Evolutionary conservation across 495 filamentous ascomycete species (phyloP), one percentile per base, ranked within the genome.

Genomic region (Penicillium bialowiezense): DNA sequence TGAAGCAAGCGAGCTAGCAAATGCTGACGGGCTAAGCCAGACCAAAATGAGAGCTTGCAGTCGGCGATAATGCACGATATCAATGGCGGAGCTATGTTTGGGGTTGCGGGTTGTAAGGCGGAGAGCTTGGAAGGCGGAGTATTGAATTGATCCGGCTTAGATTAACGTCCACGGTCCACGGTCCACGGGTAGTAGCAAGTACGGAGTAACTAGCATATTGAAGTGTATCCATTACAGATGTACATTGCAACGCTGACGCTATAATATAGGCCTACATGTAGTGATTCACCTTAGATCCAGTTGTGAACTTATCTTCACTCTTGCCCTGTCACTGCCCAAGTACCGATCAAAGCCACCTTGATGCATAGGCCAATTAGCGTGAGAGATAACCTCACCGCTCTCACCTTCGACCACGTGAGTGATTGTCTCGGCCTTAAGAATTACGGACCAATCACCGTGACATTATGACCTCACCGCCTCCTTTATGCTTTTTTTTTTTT

Each of bases 51-150:
- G 41, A 23, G 12, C 35, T 14, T 24, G 23, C 26, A 18, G 21
- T 46, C 15, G 5, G 29, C 45, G 39, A 28, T 50, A 51, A 55
- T 44, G 43, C 42, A 26, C 51, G 29, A 48, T 39, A 50, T 36
- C n/a, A 50, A 51, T 35, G 33, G 26, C 33, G 45, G 34, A 53
- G 43, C 39, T 50, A 48, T 57, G 56, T 58, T 54, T 59, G 57
- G 61, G 56, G 56, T 52, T 56, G 61, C 56, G 61, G 61, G 52
- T 54, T 38, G 45, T 52, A 60, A 45, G 58, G 65, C 60, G 63
- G 60, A 60, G 64, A 65, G 57, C 60, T 68, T 62, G 60, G 50
- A 52, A 26, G 23, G 52, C 55, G 52, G 58, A 52, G 55, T 50
- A 64, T 61, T 24, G 47, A 58, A 47, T 51, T 63, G 54, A 53